Base-by-base conservation (phyloP, 2,329 filamentous ascomycete species). In the Endothia cerciana region DNA sequence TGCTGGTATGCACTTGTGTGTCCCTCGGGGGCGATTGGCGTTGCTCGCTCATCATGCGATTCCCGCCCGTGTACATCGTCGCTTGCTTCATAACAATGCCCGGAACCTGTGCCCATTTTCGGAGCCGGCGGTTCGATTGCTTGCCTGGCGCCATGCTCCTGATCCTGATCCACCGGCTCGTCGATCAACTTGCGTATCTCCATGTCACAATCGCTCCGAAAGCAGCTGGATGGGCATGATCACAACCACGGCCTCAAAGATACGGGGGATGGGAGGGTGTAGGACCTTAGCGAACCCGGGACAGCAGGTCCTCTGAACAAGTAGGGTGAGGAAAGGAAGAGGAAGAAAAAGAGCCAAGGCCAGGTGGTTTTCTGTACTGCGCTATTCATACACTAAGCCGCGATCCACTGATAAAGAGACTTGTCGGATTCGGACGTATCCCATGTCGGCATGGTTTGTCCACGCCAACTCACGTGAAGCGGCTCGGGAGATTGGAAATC, bases 351-450 rank as follows among this genome's bases (percentile, higher is more conserved):
- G n/a, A n/a, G 28, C 22, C 25, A 49, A 25, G 45, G n/a, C 22
- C n/a, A 45, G 43, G 15, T 3, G 45, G n/a, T n/a, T 49, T 25
- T 25, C 45, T 4, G 10, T 2, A 30, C 22, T 51, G 47, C 47
- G 47, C 47, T 51, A 51, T 51, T 2, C 47, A 13, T 28, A 8
- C 47, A 28, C 45, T 49, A 49, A 49, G 7, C 15, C 25, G 25
- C n/a, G 28, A 51, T 25, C 28, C 47, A 51, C 25, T 51, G 47
- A 51, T 51, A 51, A 51, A 51, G 47, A 17, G 15, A 25, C 47
- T 51, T 22, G 13, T 30, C 47, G 47, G 47, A 13, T 51, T 51
- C 47, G 47, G 47, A 28, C 47, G 28, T 25, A 51, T 51, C 22
- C 47, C 47, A 17, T 30, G 22, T 51, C 22, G 47, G 47, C 47